Conservation (phyloP, 1,284 basidiomycete genomes). For the Peniophora sp. region DNA sequence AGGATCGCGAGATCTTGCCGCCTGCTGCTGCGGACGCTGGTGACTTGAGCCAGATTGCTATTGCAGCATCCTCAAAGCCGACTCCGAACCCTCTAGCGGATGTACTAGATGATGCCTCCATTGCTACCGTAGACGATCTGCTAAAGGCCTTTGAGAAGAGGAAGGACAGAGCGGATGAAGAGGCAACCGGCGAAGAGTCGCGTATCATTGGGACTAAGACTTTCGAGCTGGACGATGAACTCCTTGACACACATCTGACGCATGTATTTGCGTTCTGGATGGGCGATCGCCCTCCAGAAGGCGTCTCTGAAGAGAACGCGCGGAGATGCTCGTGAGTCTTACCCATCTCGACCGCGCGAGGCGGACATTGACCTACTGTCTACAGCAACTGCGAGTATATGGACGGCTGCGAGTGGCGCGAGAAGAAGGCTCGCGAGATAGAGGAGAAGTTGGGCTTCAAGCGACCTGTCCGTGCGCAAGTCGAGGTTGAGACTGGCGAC, state of each 20-base stretch:
- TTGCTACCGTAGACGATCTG: not conserved
- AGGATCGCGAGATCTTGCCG: no score
- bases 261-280: slow-evolving; percentile 69
- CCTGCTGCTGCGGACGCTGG: no score
- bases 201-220: slow-evolving; percentile 58
- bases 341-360: slow-evolving; percentile 1
- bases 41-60: not conserved
- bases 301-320: slow-evolving; percentile 57
- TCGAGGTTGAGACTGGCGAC: no score
- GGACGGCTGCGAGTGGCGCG: slow-evolving; percentile 79
- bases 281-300: slow-evolving; percentile 55
- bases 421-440: slow-evolving; percentile 39
- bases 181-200: slow-evolving; percentile 11
- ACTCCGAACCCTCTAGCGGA: not conserved
- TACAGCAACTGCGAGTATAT: slow-evolving; percentile 72
- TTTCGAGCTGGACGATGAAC: slow-evolving; percentile 49
- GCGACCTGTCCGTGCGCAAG: no score
- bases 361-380: not conserved
- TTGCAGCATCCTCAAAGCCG: not conserved
- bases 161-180: slow-evolving; percentile 5
- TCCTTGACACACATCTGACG: slow-evolving; percentile 52
- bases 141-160: not conserved
- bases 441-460: slow-evolving; percentile 21
- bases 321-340: slow-evolving; percentile 60
- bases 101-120: not conserved